Percentiles rank a stretch among this genome's conserved stretches.
phyloP scores from a whole-genome alignment of 331 rosid genomes.

The Pyracantha coccinea region DNA sequence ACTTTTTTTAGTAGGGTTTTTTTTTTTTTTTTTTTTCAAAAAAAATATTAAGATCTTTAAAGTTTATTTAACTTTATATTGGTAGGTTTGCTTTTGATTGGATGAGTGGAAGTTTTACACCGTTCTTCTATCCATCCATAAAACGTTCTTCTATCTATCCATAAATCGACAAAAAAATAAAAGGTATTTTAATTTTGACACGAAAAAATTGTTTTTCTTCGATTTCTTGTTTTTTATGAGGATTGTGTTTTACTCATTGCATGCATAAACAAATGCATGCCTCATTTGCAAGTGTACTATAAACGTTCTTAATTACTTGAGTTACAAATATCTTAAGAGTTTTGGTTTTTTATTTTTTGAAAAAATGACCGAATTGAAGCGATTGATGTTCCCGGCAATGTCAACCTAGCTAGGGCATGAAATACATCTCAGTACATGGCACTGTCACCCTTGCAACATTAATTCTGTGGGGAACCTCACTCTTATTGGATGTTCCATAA shows the following conservation, averaged over 20 bases:
- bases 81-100: background rate
- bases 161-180: background rate
- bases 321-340: too few species aligned
- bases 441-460: conserved; percentile 12
- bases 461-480: conserved; percentile 10
- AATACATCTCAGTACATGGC: conserved; percentile 9
- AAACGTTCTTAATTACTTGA: too few species aligned
- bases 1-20: too few species aligned
- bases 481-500: background rate
- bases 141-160: background rate
- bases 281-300: too few species aligned
- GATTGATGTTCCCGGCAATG: background rate
- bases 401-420: background rate
- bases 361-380: background rate
- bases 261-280: too few species aligned
- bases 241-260: background rate
- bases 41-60: background rate
- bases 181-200: background rate
- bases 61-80: background rate
- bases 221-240: background rate
- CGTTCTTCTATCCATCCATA: background rate
- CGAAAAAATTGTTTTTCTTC: background rate
- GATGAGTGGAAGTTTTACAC: background rate
- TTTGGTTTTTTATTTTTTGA: background rate
- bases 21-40: background rate